Evolutionary conservation across 352 stramenopile genomes (phyloP).

Genomic region (Phytopythium cucurbitacearum): DNA sequence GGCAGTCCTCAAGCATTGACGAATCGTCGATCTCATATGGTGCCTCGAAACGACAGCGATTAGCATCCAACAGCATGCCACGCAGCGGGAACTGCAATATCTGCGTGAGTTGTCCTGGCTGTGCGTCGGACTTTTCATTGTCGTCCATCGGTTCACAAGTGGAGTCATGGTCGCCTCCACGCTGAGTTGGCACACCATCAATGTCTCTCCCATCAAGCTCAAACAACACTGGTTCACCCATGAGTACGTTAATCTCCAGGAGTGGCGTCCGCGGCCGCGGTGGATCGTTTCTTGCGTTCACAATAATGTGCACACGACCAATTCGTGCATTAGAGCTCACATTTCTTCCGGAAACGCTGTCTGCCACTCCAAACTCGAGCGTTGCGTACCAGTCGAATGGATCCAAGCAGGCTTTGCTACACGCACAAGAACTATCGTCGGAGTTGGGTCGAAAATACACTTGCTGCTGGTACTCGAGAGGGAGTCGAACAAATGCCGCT

Average conservation of each 20-base stretch:
- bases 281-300: slow-evolving; percentile 43
- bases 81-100: slow-evolving; percentile 42
- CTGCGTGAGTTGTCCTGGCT: slow-evolving; percentile 23
- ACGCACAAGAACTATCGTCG: slow-evolving; percentile 37
- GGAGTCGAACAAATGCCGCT: slow-evolving; percentile 33
- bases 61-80: slow-evolving; percentile 47
- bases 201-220: slow-evolving; percentile 34
- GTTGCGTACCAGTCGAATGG: slow-evolving; percentile 24
- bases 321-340: slow-evolving; percentile 24
- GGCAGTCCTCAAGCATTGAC: slow-evolving; percentile 20
- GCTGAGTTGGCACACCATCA: slow-evolving; percentile 15
- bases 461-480: slow-evolving; percentile 38
- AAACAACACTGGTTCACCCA: slow-evolving; percentile 18
- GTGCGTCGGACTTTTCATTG: background rate
- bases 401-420: background rate
- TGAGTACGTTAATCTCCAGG: slow-evolving; percentile 16
- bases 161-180: too few relatives aligned
- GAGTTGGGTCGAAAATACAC: slow-evolving; percentile 45
- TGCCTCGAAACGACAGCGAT: slow-evolving; percentile 3
- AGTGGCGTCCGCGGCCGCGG: slow-evolving; percentile 19
- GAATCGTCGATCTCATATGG: slow-evolving; percentile 2
- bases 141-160: background rate
- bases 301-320: slow-evolving; percentile 46
- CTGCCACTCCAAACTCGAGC: slow-evolving; percentile 27
- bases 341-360: slow-evolving; percentile 18